These are phyloP conservation scores for Clitoria ternatea DNA, from an alignment of 306 rosid species.

Conservation along the genomic window DNA sequence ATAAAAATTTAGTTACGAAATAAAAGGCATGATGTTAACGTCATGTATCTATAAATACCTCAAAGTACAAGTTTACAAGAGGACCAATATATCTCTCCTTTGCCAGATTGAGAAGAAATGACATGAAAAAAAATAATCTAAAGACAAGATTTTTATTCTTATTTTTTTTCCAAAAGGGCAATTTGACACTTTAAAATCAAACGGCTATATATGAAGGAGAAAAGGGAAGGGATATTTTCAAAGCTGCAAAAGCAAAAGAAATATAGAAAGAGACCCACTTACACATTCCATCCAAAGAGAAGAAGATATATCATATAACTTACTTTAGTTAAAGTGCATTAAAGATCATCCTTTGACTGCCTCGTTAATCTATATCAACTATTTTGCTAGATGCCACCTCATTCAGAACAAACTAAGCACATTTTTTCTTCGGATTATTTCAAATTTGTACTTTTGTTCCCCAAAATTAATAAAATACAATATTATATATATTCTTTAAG, in stretches of 20 bases:
- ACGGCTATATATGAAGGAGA: conserved; percentile 11
- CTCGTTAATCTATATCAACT: conserved; percentile 37
- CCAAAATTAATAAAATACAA: neutral
- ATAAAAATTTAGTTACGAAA: conserved; percentile 22
- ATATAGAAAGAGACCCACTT: conserved; percentile 25
- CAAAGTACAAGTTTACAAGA: conserved; percentile 31
- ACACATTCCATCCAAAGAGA: conserved; percentile 23
- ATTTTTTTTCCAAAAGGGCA: neutral
- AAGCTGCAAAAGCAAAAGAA: conserved; percentile 55
- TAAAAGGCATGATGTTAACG: conserved; percentile 22
- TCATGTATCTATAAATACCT: conserved; percentile 10
- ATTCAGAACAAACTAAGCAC: neutral
- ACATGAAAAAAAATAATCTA: conserved; percentile 20
- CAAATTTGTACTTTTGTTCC: too few relatives aligned
- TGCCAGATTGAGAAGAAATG: conserved; percentile 45
- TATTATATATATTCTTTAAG: too few relatives aligned
- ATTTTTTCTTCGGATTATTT: too few relatives aligned
- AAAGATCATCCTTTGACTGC: conserved; percentile 58
- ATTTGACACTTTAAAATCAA: conserved; percentile 16
- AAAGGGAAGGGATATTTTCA: conserved; percentile 22
- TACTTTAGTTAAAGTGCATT: conserved; percentile 54
- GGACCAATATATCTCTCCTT: conserved; percentile 29
- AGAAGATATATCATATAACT: neutral
- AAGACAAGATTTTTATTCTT: neutral
- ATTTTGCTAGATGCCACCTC: neutral